Evolutionary conservation across 164 flowering plant species (phyloP).

Genomic region (Houttuynia cordata): DNA sequence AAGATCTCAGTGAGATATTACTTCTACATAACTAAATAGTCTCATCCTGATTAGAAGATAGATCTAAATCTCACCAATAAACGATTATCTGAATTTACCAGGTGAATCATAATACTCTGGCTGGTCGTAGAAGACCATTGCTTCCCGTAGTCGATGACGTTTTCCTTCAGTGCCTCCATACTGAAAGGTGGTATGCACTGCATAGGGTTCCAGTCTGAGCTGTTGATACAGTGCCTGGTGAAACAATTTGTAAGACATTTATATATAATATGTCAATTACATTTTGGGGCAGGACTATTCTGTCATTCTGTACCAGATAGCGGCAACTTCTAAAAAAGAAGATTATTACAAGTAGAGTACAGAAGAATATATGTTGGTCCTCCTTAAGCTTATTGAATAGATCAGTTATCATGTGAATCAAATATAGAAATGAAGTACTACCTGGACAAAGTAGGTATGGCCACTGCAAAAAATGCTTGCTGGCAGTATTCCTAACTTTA

Average conservation of each 20-base stretch:
- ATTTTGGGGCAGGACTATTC: neutral
- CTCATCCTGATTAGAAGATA: no score
- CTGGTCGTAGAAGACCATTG: conserved; percentile 75
- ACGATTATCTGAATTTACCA: conserved; percentile 25
- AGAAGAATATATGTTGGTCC: neutral
- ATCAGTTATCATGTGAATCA: neutral
- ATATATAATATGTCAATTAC: neutral
- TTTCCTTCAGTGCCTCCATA: conserved; percentile 96
- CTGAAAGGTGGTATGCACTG: conserved; percentile 97
- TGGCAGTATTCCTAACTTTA: conserved; percentile 81
- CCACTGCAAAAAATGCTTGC: conserved; percentile 97
- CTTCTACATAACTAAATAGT: no score
- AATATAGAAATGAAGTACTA: conserved; percentile 10
- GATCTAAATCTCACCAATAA: neutral
- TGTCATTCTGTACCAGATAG: neutral
- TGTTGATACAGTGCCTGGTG: conserved; percentile 81
- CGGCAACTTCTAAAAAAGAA: no score
- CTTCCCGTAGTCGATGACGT: conserved; percentile 92
- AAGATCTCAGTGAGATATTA: no score
- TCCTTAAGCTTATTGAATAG: neutral
- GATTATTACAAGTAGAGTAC: no score
- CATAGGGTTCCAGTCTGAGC: conserved; percentile 87
- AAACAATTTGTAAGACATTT: conserved; percentile 2
- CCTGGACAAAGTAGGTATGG: conserved; percentile 98
- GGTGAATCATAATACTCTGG: conserved; percentile 93